phyloP scores from a whole-genome alignment of 352 stramenopile genomes.

The Blastocystis hominis region DNA sequence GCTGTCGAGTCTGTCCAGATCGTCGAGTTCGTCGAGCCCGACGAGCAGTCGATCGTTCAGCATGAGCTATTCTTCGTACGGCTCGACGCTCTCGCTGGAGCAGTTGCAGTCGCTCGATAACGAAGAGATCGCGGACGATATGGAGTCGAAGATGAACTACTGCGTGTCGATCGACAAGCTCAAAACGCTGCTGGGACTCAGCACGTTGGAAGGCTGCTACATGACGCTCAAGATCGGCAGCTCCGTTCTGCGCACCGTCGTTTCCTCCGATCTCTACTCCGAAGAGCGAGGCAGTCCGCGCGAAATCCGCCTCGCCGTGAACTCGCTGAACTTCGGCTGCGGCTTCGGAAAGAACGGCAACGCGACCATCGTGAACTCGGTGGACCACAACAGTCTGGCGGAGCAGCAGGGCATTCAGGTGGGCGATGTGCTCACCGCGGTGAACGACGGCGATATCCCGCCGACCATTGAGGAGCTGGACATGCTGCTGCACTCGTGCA shows the following conservation, averaged over 20 bases:
- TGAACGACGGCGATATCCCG: background rate
- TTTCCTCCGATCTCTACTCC: background rate
- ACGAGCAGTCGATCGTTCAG: background rate
- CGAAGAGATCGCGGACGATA: slow-evolving; percentile 14
- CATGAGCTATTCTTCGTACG: background rate
- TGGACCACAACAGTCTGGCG: background rate
- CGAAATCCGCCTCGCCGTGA: background rate
- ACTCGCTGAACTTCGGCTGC: background rate
- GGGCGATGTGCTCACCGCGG: background rate
- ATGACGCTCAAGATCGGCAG: background rate
- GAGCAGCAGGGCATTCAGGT: background rate
- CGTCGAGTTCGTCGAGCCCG: background rate
- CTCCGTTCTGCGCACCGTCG: background rate
- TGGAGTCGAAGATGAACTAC: slow-evolving; percentile 45
- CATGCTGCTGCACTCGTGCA: background rate
- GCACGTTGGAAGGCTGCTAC: background rate
- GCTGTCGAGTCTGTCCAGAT: too few species aligned
- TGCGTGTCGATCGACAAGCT: background rate
- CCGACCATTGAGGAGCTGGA: background rate
- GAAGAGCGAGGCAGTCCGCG: background rate
- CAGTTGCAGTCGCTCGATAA: slow-evolving; percentile 7
- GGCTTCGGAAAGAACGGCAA: background rate
- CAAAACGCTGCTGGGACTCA: background rate
- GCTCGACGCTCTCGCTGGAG: background rate
- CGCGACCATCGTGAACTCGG: background rate